Evolutionary conservation across 306 rosid species (phyloP).

Genomic region (Lablab purpureus): DNA sequence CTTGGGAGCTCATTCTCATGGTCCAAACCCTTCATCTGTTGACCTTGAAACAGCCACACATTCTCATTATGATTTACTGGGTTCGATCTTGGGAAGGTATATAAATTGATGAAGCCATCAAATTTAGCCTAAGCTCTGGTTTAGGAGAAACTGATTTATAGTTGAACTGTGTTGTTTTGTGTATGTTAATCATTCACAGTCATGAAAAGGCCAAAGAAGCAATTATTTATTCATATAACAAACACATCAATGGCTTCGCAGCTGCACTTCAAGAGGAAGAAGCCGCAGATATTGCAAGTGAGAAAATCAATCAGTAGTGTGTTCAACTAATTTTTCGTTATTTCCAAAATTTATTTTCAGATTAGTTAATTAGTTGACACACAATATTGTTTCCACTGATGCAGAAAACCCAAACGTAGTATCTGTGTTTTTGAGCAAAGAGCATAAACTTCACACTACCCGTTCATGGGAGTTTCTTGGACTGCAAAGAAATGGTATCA

Average conservation of each 20-base stretch:
- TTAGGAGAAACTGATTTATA: neutral
- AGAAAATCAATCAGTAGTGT: constrained; percentile 21
- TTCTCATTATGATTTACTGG: constrained; percentile 49
- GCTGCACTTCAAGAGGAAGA: constrained; percentile 49
- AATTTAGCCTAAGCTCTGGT: neutral
- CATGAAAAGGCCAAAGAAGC: constrained; percentile 53
- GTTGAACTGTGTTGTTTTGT: neutral
- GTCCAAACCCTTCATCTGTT: constrained; percentile 45
- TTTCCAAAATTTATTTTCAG: neutral
- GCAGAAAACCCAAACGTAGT: constrained; percentile 56
- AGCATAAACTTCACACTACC: constrained; percentile 65
- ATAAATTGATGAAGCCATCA: neutral
- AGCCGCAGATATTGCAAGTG: constrained; percentile 62
- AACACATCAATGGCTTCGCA: constrained; percentile 53
- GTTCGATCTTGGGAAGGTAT: constrained; percentile 53
- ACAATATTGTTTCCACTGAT: neutral
- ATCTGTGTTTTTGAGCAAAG: constrained; percentile 69
- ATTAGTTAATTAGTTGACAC: neutral
- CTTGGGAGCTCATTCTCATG: constrained; percentile 56
- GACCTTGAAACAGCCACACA: constrained; percentile 51
- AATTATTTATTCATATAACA: constrained; percentile 62
- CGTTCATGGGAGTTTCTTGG: constrained; percentile 80
- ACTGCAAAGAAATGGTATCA: constrained; percentile 44
- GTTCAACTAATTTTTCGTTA: neutral
- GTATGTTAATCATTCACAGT: constrained; percentile 37